These are phyloP conservation scores for Kodamaea arcana DNA, from an alignment of 1,139 yeast species.

Conservation along the genomic window DNA sequence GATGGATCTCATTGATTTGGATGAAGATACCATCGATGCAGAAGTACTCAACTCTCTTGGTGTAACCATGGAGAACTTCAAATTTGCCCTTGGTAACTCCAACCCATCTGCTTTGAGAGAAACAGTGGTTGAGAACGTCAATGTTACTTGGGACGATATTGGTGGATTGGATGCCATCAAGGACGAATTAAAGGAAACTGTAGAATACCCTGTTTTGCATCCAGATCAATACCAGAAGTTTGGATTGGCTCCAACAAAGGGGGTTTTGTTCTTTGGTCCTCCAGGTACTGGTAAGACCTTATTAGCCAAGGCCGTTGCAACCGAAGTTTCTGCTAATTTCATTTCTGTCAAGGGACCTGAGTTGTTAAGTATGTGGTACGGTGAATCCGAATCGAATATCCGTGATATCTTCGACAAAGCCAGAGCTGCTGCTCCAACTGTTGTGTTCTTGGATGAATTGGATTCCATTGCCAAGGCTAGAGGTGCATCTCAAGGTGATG, in stretches of 20 bases:
- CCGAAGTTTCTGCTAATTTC: slow-evolving; percentile 92
- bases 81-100: slow-evolving; percentile 95
- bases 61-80: slow-evolving; percentile 98
- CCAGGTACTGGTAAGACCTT: slow-evolving; percentile 99
- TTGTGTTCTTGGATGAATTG: slow-evolving; percentile 93
- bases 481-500: slow-evolving; percentile 90
- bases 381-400: slow-evolving; percentile 96
- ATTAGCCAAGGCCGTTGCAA: slow-evolving; percentile 95
- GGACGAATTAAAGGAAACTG: slow-evolving; percentile 96
- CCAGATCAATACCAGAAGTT: slow-evolving; percentile 98
- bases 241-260: slow-evolving; percentile 96
- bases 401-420: slow-evolving; percentile 98
- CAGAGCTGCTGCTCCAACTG: slow-evolving; percentile 98
- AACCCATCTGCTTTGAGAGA: slow-evolving; percentile 99
- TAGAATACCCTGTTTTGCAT: slow-evolving; percentile 96
- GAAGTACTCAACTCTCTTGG: slow-evolving; percentile 95
- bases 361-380: slow-evolving; percentile 97
- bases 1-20: slow-evolving; percentile 97
- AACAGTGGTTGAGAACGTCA: slow-evolving; percentile 97
- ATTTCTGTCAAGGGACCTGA: slow-evolving; percentile 96
- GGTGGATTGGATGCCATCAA: slow-evolving; percentile 96
- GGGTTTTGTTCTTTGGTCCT: slow-evolving; percentile 97
- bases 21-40: slow-evolving; percentile 97
- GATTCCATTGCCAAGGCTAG: slow-evolving; percentile 97
- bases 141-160: slow-evolving; percentile 96